phyloP scores from a whole-genome alignment of 768 basidiomycete genomes.

The Suillus paluster region DNA sequence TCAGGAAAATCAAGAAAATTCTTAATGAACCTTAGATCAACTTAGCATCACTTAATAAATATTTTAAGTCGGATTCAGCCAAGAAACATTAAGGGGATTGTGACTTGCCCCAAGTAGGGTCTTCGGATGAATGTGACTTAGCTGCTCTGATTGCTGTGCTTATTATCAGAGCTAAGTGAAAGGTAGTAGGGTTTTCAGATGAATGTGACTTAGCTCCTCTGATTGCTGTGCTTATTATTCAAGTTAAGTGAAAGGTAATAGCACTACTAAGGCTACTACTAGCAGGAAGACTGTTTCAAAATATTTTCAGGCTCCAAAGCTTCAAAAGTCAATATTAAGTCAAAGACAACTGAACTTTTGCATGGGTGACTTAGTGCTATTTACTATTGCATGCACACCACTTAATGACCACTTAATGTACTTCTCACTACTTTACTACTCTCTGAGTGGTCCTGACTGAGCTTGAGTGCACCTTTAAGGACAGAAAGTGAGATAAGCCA shows the following conservation, averaged over 20 bases:
- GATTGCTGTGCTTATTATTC: neutral
- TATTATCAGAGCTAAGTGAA: conserved; percentile 1
- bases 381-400: neutral
- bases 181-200: neutral
- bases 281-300: neutral
- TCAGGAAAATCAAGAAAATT: neutral
- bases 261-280: too few relatives aligned
- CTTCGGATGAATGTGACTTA: neutral
- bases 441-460: neutral
- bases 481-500: neutral
- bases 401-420: too few relatives aligned
- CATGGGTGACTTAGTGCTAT: neutral
- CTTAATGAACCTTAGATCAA: neutral
- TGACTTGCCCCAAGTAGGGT: neutral
- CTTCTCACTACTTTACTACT: neutral
- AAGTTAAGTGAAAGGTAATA: conserved; percentile 1
- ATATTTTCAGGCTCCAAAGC: neutral
- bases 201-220: neutral
- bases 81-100: neutral
- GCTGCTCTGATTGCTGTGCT: neutral
- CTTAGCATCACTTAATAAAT: neutral
- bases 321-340: neutral
- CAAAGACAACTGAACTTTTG: neutral
- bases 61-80: neutral
- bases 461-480: neutral